Evolutionary conservation across 257 asterid species (phyloP).

Genomic region (Solanum chiquidenum): DNA sequence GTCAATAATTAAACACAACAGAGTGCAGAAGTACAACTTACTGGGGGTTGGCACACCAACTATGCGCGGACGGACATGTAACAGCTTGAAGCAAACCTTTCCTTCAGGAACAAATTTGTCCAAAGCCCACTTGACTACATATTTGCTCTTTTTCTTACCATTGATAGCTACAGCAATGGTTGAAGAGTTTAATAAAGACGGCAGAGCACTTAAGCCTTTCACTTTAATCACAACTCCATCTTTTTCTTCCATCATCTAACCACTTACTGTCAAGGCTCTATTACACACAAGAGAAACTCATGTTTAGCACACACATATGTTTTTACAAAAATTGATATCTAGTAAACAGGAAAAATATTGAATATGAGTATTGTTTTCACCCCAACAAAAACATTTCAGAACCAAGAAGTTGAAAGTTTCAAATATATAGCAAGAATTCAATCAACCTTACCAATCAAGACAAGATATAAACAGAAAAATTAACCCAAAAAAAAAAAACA

Average conservation of each 20-base stretch:
- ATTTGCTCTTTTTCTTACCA: slow-evolving; percentile 48
- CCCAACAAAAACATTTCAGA: not conserved
- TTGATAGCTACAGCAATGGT: slow-evolving; percentile 51
- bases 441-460: not conserved
- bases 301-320: not conserved
- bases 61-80: slow-evolving; percentile 55
- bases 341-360: not conserved
- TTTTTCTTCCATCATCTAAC: not conserved
- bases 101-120: slow-evolving; percentile 85
- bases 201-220: slow-evolving; percentile 21
- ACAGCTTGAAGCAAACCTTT: slow-evolving; percentile 39
- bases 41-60: slow-evolving; percentile 72
- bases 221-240: not conserved
- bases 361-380: not conserved
- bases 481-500: not conserved
- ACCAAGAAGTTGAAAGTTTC: not conserved
- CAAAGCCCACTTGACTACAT: slow-evolving; percentile 72
- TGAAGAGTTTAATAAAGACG: slow-evolving; percentile 14
- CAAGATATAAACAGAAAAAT: not conserved
- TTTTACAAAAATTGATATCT: not conserved
- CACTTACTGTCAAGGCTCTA: not conserved
- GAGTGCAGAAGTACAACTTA: slow-evolving; percentile 22
- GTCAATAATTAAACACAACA: not conserved
- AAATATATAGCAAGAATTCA: not conserved
- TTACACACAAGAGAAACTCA: not conserved